Evolutionary conservation across 345 rosid genomes (phyloP).

Genomic region (Euclidium syriacum): DNA sequence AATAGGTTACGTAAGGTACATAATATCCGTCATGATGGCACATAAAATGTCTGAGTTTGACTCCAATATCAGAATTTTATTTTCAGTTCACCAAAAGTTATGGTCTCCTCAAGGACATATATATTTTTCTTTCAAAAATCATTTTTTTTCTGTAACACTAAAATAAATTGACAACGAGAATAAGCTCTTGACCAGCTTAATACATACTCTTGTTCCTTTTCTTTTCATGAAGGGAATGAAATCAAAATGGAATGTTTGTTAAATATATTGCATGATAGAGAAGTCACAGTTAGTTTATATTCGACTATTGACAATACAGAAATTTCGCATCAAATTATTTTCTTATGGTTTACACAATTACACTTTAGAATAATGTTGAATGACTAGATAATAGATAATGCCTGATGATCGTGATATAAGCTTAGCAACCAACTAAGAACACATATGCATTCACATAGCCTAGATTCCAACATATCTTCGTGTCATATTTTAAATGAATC

Average conservation of each 20-base stretch:
- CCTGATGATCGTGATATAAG: slow-evolving; percentile 25
- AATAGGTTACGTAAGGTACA: slow-evolving; percentile 17
- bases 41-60: not conserved
- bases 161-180: not conserved
- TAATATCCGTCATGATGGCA: not conserved
- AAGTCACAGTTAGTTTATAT: slow-evolving; percentile 10
- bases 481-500: too few species aligned
- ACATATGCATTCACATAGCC: not conserved
- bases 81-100: not conserved
- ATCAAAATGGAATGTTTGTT: not conserved
- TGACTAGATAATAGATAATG: slow-evolving; percentile 10
- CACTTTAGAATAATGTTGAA: slow-evolving; percentile 13
- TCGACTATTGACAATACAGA: not conserved
- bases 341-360: slow-evolving; percentile 3
- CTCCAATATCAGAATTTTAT: not conserved
- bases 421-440: slow-evolving; percentile 10
- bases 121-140: not conserved
- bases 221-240: not conserved
- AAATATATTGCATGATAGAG: not conserved
- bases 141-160: not conserved
- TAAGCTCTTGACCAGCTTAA: not conserved
- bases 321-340: not conserved
- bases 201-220: not conserved
- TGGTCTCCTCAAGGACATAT: not conserved
- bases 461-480: not conserved